A percentile compares a stretch with the other conserved stretches of the same genome.
phyloP scores from a whole-genome alignment of 345 rosid genomes.

The Populus ilicifolia region DNA sequence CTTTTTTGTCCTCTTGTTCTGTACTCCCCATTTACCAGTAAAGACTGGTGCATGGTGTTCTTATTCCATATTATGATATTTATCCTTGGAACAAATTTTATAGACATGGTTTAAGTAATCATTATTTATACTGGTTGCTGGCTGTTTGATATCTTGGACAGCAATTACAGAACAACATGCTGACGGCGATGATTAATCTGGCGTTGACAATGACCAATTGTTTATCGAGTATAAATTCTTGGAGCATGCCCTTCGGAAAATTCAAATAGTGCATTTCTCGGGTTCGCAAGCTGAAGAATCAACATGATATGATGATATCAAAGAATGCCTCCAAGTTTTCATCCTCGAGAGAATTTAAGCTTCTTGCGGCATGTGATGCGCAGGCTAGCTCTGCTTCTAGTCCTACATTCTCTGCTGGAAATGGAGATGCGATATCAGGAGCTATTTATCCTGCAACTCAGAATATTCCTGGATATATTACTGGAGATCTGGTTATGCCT shows the following conservation, averaged over 20 bases:
- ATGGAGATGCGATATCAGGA: conserved; percentile 63
- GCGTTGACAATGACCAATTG: conserved; percentile 30
- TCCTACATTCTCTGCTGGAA: conserved; percentile 71
- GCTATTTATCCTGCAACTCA: conserved; percentile 43
- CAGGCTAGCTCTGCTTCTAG: conserved; percentile 85
- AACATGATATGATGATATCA: conserved; percentile 56
- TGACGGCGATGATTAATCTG: conserved; percentile 36
- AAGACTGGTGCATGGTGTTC: not conserved
- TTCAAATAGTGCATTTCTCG: conserved; percentile 55
- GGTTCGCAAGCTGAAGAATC: conserved; percentile 60
- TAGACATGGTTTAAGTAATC: not conserved
- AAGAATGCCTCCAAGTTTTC: conserved; percentile 75
- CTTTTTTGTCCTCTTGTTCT: not conserved
- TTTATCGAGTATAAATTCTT: conserved; percentile 41
- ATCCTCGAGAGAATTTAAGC: conserved; percentile 83
- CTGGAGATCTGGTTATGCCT: conserved; percentile 58
- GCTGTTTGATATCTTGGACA: conserved; percentile 21
- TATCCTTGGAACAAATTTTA: not conserved
- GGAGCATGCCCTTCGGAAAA: conserved; percentile 67
- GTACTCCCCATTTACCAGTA: not conserved
- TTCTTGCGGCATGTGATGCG: conserved; percentile 56
- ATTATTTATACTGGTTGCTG: conserved; percentile 4
- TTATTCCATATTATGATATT: not conserved
- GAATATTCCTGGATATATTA: conserved; percentile 46
- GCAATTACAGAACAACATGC: conserved; percentile 36